These are phyloP conservation scores for Chernovozyma aurita DNA, from an alignment of 1,139 yeast species.

Conservation along the genomic window DNA sequence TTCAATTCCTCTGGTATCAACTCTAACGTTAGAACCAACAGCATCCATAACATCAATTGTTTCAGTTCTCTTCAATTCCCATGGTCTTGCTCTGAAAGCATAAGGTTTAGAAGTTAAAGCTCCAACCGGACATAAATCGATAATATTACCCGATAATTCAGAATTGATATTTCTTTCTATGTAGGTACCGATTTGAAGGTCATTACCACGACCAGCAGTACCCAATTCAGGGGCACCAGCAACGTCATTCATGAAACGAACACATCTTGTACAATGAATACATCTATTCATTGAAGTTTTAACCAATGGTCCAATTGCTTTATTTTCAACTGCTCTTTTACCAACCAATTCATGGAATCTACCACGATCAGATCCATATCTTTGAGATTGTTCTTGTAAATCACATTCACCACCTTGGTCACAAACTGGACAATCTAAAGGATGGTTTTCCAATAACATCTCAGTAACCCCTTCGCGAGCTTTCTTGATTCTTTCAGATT, in stretches of 20 bases:
- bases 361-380: conserved; percentile 86
- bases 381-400: conserved; percentile 79
- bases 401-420: conserved; percentile 97
- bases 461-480: conserved; percentile 92
- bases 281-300: conserved; percentile 93
- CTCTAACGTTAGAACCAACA: conserved; percentile 76
- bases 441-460: conserved; percentile 84
- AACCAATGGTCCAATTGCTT: conserved; percentile 85
- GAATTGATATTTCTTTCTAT: conserved; percentile 81
- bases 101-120: conserved; percentile 88
- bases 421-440: conserved; percentile 89
- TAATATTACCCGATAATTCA: conserved; percentile 83
- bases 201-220: conserved; percentile 86
- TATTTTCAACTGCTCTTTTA: conserved; percentile 87
- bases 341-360: conserved; percentile 79
- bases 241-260: conserved; percentile 83
- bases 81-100: conserved; percentile 87
- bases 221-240: conserved; percentile 95
- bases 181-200: conserved; percentile 88
- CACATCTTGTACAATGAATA: conserved; percentile 91
- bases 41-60: conserved; percentile 85
- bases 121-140: conserved; percentile 90
- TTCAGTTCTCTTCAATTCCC: conserved; percentile 91
- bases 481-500: conserved; percentile 73
- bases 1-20: conserved; percentile 83